Evolutionary conservation across 2,329 filamentous ascomycete species (phyloP), one percentile per base, ranked within the genome.

Genomic region (Trichophyton equinum): DNA sequence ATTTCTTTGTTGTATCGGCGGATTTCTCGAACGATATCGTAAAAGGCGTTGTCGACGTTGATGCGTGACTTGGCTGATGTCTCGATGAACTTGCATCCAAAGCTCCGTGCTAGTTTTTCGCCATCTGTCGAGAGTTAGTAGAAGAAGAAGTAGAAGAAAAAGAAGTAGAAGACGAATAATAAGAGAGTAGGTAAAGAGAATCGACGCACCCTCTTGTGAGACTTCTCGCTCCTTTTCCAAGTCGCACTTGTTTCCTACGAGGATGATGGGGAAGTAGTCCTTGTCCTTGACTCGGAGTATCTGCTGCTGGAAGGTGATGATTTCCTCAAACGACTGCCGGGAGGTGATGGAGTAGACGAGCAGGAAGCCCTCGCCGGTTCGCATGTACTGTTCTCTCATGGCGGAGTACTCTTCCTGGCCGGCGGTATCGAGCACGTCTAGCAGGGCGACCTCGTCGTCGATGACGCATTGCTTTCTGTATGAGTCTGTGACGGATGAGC

Each of bases 401-500:
- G 94, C 94, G 65, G 92, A 96, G 77, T 97, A 99, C 78, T 99
- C 94, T 78, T 99, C 94, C 75, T 99, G 94, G 62, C 94, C 94
- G 59, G 94, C 94, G 60, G 94, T 99, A 77, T 99, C 94, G 74
- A 97, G 86, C 65, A 99, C 94, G 76, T 99, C 94, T 76, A 99
- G 87, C 63, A 99, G 84, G 58, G 94, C 94, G 67, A 96, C 91
- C 78, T 99, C 94, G 69, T 97, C 94, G 74, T 99, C 94, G 75
- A 99, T 95, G 69, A 96, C 87, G 76, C 94, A 97, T 82, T 97
- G 94, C 86, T 99, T 99, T 80, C 94, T 91, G 82, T 99, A 99
- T 65, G 94, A 97, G 74, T 99, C 94, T 99, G 74, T 44, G 20
- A 18, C 38, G 36, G 55, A 36, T 56, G 25, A 42, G 33, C 18